These are phyloP conservation scores for Laguncularia racemosa DNA, from an alignment of 345 rosid species.

Conservation along the genomic window DNA sequence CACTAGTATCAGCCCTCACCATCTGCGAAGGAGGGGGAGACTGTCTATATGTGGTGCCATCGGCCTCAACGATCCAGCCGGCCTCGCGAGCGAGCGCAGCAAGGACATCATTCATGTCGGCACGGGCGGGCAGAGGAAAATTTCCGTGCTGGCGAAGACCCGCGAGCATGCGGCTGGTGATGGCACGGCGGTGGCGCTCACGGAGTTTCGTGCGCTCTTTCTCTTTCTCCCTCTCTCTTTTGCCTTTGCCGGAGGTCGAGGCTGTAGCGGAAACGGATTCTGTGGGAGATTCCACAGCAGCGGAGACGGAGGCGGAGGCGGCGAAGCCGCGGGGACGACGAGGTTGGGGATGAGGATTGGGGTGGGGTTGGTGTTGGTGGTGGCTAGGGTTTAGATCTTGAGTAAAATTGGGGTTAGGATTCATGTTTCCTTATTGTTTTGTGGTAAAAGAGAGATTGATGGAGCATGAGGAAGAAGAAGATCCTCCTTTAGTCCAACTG, in stretches of 20 bases:
- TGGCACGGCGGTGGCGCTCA: constrained; percentile 93
- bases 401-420: constrained; percentile 2
- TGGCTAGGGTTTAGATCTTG: not conserved
- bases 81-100: constrained; percentile 97
- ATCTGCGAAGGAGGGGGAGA: constrained; percentile 54
- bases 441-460: too few species aligned
- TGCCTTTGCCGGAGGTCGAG: constrained; percentile 35
- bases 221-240: constrained; percentile 89
- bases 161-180: constrained; percentile 94
- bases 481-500: too few species aligned
- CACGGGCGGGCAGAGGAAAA: constrained; percentile 96
- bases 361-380: constrained; percentile 7
- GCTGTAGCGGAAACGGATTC: constrained; percentile 12
- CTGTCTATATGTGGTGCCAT: constrained; percentile 78
- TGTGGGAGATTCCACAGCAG: constrained; percentile 11
- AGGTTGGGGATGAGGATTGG: constrained; percentile 12
- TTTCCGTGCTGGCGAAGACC: constrained; percentile 91
- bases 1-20: constrained; percentile 26
- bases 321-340: constrained; percentile 82
- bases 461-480: too few species aligned
- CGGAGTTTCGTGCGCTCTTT: constrained; percentile 95
- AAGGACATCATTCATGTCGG: constrained; percentile 98
- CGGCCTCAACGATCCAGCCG: constrained; percentile 94
- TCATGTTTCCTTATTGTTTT: not conserved
- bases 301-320: constrained; percentile 45